Evolutionary conservation across 1,284 basidiomycete genomes (phyloP), one percentile per base, ranked within the genome.

Genomic region (Malassezia cuniculi): DNA sequence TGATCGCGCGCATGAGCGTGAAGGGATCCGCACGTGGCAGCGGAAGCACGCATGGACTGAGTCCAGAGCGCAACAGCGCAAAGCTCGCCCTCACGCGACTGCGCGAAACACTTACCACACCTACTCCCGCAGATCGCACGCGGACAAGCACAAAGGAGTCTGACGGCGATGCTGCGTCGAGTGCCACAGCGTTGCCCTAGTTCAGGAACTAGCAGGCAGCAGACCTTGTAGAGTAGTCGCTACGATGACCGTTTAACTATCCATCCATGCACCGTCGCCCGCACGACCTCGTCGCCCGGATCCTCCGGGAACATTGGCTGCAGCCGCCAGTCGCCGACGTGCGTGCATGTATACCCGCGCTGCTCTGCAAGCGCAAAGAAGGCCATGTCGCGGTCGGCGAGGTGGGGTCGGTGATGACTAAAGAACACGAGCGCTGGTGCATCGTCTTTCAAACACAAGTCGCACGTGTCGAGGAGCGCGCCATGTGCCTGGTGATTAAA

Each of bases 341-440:
- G 72, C 51, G 80, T 74, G 49, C 81, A 84, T 2, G 48, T 60
- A 86, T 87, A 95, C 0, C 82, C 82, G 12, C 70, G 68, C 18
- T 71, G 67, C 29, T 70, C 58, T 0, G 85, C 84, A 55, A 78
- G 75, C 1, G 63, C 57, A 60, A 95, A 85, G 69, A 95, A 94
- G 4, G 75, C 74, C 71, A 87, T 76, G 62, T 94, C 85, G 16
- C 80, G 78, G 41, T 83, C 74, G 0, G 82, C 83, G 12, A 89
- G 34, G 18, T 76, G 55, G 80, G 80, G 87, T 0, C 84, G 74
- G 59, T 94, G 90, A 52, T 94, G 89, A 0, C 81, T 82, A 68
- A 84, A 90, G 69, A 94, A 94, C 2, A 90, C 84, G 2, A 94
- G 76, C 2, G 85, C 74, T 36, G 72, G 75, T 0, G 8, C 11